Evolutionary conservation across 371 early-diverging fungal genomes (phyloP).

Genomic region (Mortierella sp.): DNA sequence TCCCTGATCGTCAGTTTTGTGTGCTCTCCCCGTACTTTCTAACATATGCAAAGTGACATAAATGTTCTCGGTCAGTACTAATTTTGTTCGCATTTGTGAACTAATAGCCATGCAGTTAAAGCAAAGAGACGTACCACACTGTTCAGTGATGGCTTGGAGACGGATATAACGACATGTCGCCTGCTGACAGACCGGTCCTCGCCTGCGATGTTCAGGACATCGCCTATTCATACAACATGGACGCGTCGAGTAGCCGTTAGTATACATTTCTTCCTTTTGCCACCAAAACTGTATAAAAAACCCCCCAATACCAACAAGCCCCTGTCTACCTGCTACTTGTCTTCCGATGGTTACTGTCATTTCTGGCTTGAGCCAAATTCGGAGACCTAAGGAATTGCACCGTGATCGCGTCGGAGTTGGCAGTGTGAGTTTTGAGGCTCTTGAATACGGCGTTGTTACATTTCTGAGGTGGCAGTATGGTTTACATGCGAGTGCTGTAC

Average conservation of each 20-base stretch:
- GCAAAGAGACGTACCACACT: constrained; percentile 26
- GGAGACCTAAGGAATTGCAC: constrained; percentile 15
- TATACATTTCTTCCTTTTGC: neutral
- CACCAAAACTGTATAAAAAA: neutral
- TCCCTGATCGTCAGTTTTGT: constrained; percentile 46
- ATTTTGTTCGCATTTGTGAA: too few relatives aligned
- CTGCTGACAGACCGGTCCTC: constrained; percentile 40
- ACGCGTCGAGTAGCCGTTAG: neutral
- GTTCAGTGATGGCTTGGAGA: constrained; percentile 33
- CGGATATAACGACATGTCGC: constrained; percentile 34
- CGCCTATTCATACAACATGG: constrained; percentile 9
- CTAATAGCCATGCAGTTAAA: neutral
- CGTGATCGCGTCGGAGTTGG: neutral
- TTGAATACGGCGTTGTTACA: neutral
- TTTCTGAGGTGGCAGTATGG: neutral
- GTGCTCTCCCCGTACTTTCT: constrained; percentile 25
- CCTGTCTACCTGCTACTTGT: constrained; percentile 6
- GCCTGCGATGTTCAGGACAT: constrained; percentile 25
- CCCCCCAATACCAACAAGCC: too few relatives aligned
- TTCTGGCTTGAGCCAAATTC: constrained; percentile 53
- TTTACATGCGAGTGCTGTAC: constrained; percentile 4
- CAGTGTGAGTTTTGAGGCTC: neutral
- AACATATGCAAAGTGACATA: neutral
- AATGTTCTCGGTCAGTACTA: neutral
- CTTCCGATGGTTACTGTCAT: constrained; percentile 43